These are phyloP conservation scores for Capsicum chinense DNA, from an alignment of 257 asterid genomes.

Conservation along the genomic window DNA sequence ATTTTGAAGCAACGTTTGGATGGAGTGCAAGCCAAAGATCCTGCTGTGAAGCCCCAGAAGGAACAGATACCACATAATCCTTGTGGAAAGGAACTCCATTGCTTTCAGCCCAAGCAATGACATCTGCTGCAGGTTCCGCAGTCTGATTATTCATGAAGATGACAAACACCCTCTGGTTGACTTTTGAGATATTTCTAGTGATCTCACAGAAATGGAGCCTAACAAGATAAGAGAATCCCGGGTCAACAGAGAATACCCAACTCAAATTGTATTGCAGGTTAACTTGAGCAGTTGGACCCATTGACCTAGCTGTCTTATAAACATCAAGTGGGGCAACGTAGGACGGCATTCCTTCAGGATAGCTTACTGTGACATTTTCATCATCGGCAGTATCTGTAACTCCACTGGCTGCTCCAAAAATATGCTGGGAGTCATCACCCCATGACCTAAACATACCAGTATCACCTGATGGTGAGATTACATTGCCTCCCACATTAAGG, in stretches of 20 bases:
- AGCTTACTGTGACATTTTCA: conserved; percentile 40
- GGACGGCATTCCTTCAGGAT: conserved; percentile 38
- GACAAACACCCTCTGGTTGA: conserved; percentile 52
- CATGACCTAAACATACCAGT: conserved; percentile 60
- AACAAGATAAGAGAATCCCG: conserved; percentile 59
- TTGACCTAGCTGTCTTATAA: conserved; percentile 52
- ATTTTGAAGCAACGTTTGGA: conserved; percentile 43
- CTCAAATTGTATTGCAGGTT: conserved; percentile 52
- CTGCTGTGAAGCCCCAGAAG: conserved; percentile 62
- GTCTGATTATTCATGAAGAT: conserved; percentile 53
- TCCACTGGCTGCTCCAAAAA: conserved; percentile 49
- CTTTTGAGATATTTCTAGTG: conserved; percentile 32
- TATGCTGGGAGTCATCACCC: conserved; percentile 49
- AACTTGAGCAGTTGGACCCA: conserved; percentile 50
- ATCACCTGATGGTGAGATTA: conserved; percentile 67
- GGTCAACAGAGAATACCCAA: conserved; percentile 57
- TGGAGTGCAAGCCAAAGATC: conserved; percentile 75
- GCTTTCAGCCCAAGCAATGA: conserved; percentile 48
- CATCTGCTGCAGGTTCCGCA: conserved; percentile 50
- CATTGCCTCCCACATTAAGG: conserved; percentile 91
- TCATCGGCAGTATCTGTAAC: conserved; percentile 45
- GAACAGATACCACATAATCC: conserved; percentile 67
- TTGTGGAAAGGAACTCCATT: conserved; percentile 61
- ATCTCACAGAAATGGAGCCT: conserved; percentile 70
- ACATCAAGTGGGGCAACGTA: conserved; percentile 57